Evolutionary conservation across 2,329 filamentous ascomycete species (phyloP), one percentile per base, ranked within the genome.

Genomic region (Xylariaceae sp.): DNA sequence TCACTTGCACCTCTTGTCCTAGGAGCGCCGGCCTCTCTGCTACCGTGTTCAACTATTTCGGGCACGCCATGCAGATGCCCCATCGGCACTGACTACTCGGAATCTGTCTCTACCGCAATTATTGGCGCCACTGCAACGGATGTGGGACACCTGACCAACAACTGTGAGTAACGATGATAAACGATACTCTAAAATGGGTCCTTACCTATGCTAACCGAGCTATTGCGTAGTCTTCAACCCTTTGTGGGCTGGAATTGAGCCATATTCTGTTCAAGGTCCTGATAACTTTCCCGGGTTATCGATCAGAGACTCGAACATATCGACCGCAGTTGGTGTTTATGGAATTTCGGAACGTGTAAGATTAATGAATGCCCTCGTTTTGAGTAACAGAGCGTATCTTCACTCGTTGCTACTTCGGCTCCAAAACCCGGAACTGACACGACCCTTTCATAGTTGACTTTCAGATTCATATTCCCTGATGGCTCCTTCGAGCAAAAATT

Each of bases 401-500:
- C 3, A 6, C 37, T 33, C 19, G 6, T 14, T 19, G 6, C 1
- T 28, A 7, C 11, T 17, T 5, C 14, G 5, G 4, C 5, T 23
- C 23, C 19, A 4, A 17, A 3, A 2, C 21, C n/a, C 19, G 2
- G 7, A 19, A 14, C 58, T 61, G 31, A 61, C 19, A 14, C n/a
- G 3, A 9, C 9, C 16, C 12, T 8, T 12, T 31, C 14, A 2
- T 21, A 62, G 60, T 37, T 63, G 17, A 48, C 31, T 8, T 55
- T 41, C 29, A n/a, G 48, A 21, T 40, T 56, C 16, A 37, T 47
- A 6, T 53, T n/a, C 6, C 51, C 47, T 2, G 60, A 63, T 11
- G 58, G 60, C 17, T 58, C 60, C 1, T 63, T 63, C 11, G 57
- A 58, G 47, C 53, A 61, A 17, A 58, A 52, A n/a, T 58, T 17